These are phyloP conservation scores for Mycena crocata DNA, from an alignment of 768 basidiomycete species.

Conservation along the genomic window DNA sequence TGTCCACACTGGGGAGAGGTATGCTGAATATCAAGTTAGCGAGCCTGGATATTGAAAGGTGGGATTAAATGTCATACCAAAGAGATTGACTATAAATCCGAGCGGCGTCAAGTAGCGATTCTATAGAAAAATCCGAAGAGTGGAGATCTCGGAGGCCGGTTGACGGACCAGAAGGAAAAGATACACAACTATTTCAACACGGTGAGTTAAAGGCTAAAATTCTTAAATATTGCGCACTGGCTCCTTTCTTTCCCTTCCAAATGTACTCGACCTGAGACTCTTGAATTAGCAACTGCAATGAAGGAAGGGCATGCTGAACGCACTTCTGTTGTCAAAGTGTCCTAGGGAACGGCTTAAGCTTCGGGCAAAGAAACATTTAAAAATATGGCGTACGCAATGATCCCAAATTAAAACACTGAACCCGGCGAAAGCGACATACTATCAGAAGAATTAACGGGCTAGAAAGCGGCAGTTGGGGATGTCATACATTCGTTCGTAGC, in stretches of 20 bases:
- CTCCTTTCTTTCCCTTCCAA: conserved; percentile 62
- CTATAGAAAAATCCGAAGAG: conserved; percentile 43
- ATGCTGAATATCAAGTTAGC: conserved; percentile 44
- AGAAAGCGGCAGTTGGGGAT: neutral
- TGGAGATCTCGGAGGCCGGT: neutral
- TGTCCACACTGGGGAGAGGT: conserved; percentile 55
- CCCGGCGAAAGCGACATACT: conserved; percentile 49
- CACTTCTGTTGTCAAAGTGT: conserved; percentile 63
- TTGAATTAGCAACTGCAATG: neutral
- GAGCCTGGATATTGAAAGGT: neutral
- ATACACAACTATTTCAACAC: conserved; percentile 49
- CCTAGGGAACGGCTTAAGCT: too few relatives aligned
- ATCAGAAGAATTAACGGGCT: neutral
- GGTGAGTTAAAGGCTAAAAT: neutral
- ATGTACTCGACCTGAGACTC: conserved; percentile 58
- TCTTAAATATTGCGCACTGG: conserved; percentile 48
- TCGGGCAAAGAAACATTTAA: too few relatives aligned
- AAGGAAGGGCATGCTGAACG: neutral
- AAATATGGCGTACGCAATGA: too few relatives aligned
- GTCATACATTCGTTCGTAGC: conserved; percentile 30
- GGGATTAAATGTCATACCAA: conserved; percentile 42
- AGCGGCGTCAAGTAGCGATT: conserved; percentile 75
- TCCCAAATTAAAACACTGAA: conserved; percentile 57
- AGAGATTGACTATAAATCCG: conserved; percentile 70
- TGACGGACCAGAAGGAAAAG: conserved; percentile 55